Base-by-base conservation (phyloP, 148 eudicot genomes). In the Cornus controversa region DNA sequence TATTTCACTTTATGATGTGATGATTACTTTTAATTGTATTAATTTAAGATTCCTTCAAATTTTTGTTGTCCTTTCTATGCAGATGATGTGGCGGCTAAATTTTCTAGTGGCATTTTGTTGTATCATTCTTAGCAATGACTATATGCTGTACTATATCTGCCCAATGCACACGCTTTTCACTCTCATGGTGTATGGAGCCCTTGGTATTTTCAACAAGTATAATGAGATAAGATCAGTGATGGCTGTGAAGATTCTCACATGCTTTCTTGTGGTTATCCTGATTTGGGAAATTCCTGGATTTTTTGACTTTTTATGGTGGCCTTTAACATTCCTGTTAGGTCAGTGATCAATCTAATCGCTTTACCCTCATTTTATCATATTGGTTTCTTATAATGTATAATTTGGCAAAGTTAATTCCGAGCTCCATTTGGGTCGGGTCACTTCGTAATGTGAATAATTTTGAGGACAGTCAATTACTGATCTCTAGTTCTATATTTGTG, bases 11-110 rank as follows among this genome's bases (percentile, higher is more conserved):
- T 60, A 60, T 14, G 24, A 60, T 20, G 64, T 70, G 18, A 66
- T 66, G 36, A 6, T 24, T 70, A 14, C 68, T 27, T 45, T 31
- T 74, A 53, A 69, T n/a, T n/a, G 18, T 60, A 60, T 22, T 60
- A 60, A 22, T 18, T 20, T 18, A 60, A 20, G 64, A 1, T 60
- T 25, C 64, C 64, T 60, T 60, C 64, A 60, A 53, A 26, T 76
- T 42, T 71, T 53, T 79, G 5, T 53, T 20, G 11, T 70, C 28
- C 63, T 79, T 78, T 75, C 26, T 67, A 31, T 89, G 93, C 93
- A 94, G 98, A 92, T 92, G 98, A 92, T 94, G 97, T 94, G 98
- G 98, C 87, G 97, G 82, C 86, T 94, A 65, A 94, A 94, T 81
- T 92, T 94, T 83, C 92, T 92, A 60, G 98, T 94, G 75, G 97